Evolutionary conservation across 164 flowering plant genomes (phyloP), one percentile per base, ranked within the genome.

Genomic region (Sextonia rubra): DNA sequence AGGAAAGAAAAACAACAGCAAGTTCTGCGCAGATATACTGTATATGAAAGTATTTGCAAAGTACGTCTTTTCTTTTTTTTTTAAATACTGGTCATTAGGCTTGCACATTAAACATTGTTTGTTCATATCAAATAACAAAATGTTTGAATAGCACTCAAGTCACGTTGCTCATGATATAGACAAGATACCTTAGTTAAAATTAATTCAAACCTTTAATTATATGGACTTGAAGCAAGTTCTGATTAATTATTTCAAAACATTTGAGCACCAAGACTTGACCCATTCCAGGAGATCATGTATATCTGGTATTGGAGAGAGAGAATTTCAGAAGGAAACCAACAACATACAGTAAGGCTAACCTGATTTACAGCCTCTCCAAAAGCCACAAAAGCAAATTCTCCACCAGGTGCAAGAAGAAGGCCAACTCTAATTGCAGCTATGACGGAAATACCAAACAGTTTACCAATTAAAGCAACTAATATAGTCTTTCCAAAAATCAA

Each of bases 331-430:
- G 27, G 44, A 15, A 12, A 25, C 32, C 37, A 64, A 64, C n/a
- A 27, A 64, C 20, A 27, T 12, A 29, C 44, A 3, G 66, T 23
- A 52, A 69, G 66, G 37, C 61, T 73, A 70, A 96, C 99, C 99
- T 96, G 99, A 83, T 91, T 96, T 72, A 96, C 99, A 78, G 99
- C 99, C 83, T 96, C 99, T 71, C 99, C 99, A 84, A 96, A 94
- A 71, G 99, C 99, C 60, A 96, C 99, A 83, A 96, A 96, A 69
- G 98, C 99, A 81, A 96, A 96, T 76, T 96, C 99, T 79, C 99
- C 99, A 64, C 99, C 99, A 12, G 99, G 99, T 69, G 99, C 99
- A 78, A 96, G 97, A 76, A 96, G 94, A 77, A 96, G 97, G 70
- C 99, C 99, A 77, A 83, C 91, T 84, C 99, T 88, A 78, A 91